Percentiles rank a stretch among this genome's conserved stretches.
Conservation (phyloP, 768 basidiomycete species). For the Suillus subluteus region DNA sequence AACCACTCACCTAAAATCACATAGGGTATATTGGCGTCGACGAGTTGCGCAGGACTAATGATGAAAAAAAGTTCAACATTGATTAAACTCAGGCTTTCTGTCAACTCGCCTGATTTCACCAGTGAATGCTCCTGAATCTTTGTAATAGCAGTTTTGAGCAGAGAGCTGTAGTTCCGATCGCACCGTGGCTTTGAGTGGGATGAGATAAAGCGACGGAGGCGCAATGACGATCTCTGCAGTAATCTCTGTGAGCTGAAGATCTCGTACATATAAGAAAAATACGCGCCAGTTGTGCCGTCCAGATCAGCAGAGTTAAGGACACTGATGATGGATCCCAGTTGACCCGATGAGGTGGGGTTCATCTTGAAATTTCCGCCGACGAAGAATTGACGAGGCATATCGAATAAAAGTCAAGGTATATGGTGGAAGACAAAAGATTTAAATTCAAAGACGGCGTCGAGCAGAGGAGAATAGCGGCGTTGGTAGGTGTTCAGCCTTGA, state of each 20-base stretch:
- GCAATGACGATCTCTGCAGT: slow-evolving; percentile 88
- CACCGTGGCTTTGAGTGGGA: slow-evolving; percentile 65
- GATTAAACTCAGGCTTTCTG: neutral
- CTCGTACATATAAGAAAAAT: neutral
- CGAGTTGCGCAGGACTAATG: slow-evolving; percentile 77
- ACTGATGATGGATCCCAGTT: slow-evolving; percentile 67
- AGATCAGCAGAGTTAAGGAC: slow-evolving; percentile 79
- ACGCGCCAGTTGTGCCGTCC: slow-evolving; percentile 74
- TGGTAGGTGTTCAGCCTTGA: slow-evolving; percentile 3
- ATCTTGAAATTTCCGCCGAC: slow-evolving; percentile 99
- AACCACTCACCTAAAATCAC: slow-evolving; percentile 79
- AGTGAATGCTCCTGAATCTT: slow-evolving; percentile 88
- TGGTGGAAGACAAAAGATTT: neutral
- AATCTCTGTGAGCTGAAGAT: slow-evolving; percentile 17
- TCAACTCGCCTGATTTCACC: slow-evolving; percentile 86
- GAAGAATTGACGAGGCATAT: slow-evolving; percentile 85
- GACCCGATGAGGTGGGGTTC: slow-evolving; percentile 74
- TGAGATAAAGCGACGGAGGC: slow-evolving; percentile 86
- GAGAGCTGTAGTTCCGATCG: slow-evolving; percentile 75
- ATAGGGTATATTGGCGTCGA: slow-evolving; percentile 84
- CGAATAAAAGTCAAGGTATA: slow-evolving; percentile 11
- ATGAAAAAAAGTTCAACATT: slow-evolving; percentile 2
- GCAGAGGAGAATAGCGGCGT: neutral
- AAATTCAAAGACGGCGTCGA: neutral
- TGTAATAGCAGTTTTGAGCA: slow-evolving; percentile 91